Evolutionary conservation across 352 stramenopile species (phyloP).

Genomic region (Phytopythium cucurbitacearum): DNA sequence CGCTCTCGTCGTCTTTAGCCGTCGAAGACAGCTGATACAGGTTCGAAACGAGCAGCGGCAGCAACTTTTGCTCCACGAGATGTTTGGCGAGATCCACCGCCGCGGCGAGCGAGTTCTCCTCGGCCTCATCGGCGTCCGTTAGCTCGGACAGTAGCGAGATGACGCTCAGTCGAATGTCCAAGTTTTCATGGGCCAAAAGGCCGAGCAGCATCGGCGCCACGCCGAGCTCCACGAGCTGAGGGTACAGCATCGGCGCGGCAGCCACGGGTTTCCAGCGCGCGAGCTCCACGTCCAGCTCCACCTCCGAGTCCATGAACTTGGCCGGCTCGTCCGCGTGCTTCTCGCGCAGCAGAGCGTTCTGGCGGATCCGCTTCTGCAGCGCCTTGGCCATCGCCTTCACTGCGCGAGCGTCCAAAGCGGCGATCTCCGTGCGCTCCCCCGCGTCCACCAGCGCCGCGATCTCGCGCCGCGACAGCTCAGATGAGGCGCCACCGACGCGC

Average conservation of each 20-base stretch:
- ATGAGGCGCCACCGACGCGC: conserved; percentile 11
- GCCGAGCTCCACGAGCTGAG: conserved; percentile 52
- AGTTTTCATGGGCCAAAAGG: conserved; percentile 79
- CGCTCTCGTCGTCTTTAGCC: conserved; percentile 13
- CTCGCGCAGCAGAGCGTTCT: conserved; percentile 75
- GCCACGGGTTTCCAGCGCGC: conserved; percentile 52
- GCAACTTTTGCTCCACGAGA: conserved; percentile 57
- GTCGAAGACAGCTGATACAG: conserved; percentile 29
- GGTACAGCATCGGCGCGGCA: conserved; percentile 55
- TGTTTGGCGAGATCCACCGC: conserved; percentile 38
- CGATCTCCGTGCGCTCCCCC: conserved; percentile 39
- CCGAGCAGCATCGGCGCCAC: conserved; percentile 65
- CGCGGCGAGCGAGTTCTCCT: conserved; percentile 27
- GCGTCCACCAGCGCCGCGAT: conserved; percentile 41
- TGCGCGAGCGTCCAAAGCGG: conserved; percentile 56
- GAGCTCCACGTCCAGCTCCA: conserved; percentile 57
- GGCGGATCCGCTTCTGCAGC: conserved; percentile 67
- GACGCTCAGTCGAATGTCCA: conserved; percentile 62
- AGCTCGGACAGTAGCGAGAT: conserved; percentile 60
- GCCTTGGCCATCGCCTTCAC: conserved; percentile 67
- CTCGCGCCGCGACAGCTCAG: conserved; percentile 19
- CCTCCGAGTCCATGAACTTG: conserved; percentile 85
- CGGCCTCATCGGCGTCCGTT: conserved; percentile 63
- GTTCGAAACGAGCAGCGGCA: conserved; percentile 44
- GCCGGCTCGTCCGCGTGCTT: conserved; percentile 72